Percentiles rank a stretch among this genome's conserved stretches.
Evolutionary conservation across 2,329 filamentous ascomycete genomes (phyloP).

Genomic region (Calonectria pteridis): DNA sequence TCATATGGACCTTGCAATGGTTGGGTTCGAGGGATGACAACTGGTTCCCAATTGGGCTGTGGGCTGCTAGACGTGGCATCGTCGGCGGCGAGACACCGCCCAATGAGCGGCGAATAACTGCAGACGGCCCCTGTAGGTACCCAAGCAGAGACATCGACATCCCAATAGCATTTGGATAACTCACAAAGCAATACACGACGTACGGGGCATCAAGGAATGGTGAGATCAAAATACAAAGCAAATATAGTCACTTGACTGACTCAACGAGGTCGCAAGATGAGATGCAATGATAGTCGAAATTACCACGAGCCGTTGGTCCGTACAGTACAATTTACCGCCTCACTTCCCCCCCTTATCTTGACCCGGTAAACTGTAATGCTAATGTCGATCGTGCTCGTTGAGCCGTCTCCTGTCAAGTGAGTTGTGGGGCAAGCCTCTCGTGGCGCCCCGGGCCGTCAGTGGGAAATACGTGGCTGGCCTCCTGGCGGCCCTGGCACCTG

Average conservation of each 20-base stretch:
- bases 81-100: not conserved
- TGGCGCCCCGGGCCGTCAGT: constrained; percentile 33
- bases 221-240: not conserved
- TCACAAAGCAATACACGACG: not conserved
- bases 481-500: constrained; percentile 20
- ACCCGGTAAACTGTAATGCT: constrained; percentile 8
- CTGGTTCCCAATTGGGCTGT: not conserved
- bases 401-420: constrained; percentile 17
- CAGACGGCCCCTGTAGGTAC: not conserved
- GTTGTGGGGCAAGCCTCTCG: constrained; percentile 23
- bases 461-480: constrained; percentile 40
- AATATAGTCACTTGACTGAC: not conserved
- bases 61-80: not conserved
- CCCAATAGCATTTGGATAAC: no score
- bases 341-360: constrained; percentile 16
- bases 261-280: not conserved
- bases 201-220: not conserved
- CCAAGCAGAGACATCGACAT: not conserved
- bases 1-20: not conserved
- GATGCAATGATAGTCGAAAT: not conserved
- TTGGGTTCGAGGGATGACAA: not conserved
- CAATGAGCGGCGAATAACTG: not conserved
- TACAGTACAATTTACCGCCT: constrained; percentile 9
- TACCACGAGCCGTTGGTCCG: constrained; percentile 5
- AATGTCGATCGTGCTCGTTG: constrained; percentile 21